Percentiles rank a stretch among this genome's conserved stretches.
Conservation (phyloP, 805 yeast species). For the Starmerella etchellsii region DNA sequence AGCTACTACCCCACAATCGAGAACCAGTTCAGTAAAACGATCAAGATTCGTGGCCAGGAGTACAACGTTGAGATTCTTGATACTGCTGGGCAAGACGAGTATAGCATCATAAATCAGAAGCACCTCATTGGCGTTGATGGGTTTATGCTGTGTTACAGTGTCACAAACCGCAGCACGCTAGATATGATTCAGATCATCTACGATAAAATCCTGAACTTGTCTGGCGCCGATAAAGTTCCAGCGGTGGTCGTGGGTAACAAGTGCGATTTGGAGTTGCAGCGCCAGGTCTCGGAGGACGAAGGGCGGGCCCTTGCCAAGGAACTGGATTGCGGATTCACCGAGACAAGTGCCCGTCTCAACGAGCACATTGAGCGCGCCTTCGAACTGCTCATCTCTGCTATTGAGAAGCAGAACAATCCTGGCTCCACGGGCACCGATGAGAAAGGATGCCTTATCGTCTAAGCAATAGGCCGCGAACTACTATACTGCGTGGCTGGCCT, state of each 20-base stretch:
- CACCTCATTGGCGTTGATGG: conserved; percentile 75
- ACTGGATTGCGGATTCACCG: conserved; percentile 61
- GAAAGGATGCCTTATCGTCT: conserved; percentile 40
- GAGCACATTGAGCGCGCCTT: conserved; percentile 55
- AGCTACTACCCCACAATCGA: conserved; percentile 85
- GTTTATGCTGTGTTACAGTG: conserved; percentile 67
- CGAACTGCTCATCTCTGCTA: conserved; percentile 44
- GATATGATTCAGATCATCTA: conserved; percentile 63
- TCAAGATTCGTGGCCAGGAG: conserved; percentile 57
- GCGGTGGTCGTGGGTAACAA: conserved; percentile 69
- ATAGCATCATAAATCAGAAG: conserved; percentile 64
- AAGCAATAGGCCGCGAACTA: neutral
- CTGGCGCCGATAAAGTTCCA: conserved; percentile 57
- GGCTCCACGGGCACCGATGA: conserved; percentile 29
- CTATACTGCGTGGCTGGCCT: neutral
- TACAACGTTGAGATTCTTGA: conserved; percentile 76
- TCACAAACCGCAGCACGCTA: conserved; percentile 63
- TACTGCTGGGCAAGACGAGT: conserved; percentile 91
- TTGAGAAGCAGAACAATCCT: conserved; percentile 52
- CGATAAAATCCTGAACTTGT: conserved; percentile 62
- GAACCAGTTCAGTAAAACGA: conserved; percentile 62
- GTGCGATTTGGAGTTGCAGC: conserved; percentile 51
- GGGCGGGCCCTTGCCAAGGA: conserved; percentile 49
- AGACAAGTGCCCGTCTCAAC: conserved; percentile 70
- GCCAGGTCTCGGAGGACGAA: conserved; percentile 46